A percentile compares a stretch with the other conserved stretches of the same genome.
Evolutionary conservation across 441 rosid species (phyloP).

Genomic region (Adansonia rubrostipa): DNA sequence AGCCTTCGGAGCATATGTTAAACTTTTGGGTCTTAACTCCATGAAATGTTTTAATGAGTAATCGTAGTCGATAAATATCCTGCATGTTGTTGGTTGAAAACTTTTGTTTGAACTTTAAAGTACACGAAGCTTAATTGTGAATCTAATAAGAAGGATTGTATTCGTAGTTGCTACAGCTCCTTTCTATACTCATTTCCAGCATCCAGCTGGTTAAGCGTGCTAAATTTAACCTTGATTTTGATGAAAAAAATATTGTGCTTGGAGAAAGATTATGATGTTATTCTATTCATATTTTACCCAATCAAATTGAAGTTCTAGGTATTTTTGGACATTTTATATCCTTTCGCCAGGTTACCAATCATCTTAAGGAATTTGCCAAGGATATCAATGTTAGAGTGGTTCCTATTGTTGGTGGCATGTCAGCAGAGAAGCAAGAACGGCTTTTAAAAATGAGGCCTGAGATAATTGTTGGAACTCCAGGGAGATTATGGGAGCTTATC

Average conservation of each 20-base stretch:
- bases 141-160: background rate
- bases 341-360: slow-evolving; percentile 74
- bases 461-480: slow-evolving; percentile 91
- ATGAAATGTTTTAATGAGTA: background rate
- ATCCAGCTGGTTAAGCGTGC: background rate
- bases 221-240: background rate
- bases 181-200: background rate
- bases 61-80: background rate
- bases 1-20: background rate
- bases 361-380: slow-evolving; percentile 74
- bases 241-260: background rate
- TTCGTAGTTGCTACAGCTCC: background rate
- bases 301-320: background rate
- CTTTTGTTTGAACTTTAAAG: background rate
- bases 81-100: slow-evolving; percentile 5
- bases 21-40: background rate
- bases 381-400: slow-evolving; percentile 69
- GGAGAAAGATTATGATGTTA: background rate
- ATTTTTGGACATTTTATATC: background rate
- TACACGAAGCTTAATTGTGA: background rate
- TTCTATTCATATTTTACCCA: background rate
- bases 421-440: slow-evolving; percentile 90
- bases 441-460: slow-evolving; percentile 88
- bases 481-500: slow-evolving; percentile 98
- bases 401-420: slow-evolving; percentile 97